Evolutionary conservation across 2,329 filamentous ascomycete species (phyloP), one percentile per base, ranked within the genome.

Genomic region (Colletotrichum sp.): DNA sequence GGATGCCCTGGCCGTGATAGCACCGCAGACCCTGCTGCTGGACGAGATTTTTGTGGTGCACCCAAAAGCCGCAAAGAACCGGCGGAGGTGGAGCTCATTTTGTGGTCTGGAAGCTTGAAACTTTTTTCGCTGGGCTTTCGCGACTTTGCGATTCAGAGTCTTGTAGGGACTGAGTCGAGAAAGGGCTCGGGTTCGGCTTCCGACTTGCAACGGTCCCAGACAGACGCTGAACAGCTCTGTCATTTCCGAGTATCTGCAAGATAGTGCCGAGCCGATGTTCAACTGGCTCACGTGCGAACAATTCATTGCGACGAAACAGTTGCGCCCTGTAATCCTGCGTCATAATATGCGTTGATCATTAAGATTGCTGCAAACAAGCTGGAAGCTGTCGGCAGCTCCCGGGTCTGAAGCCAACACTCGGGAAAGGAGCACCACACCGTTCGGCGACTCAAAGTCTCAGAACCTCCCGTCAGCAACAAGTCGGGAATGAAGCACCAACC

Each of bases 41-140:
- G 18, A 64, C 32, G 32, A 57, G 26, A 55, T 36, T 68, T 75
- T 52, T 65, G 57, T 75, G 70, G 63, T 72, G 32, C 64, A 73
- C 18, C 24, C 32, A 74, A 68, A 52, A 69, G 65, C 59, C 59
- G 74, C 43, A 24, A 64, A 48, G 70, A 60, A 75, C 73, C 64
- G 71, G 74, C 59, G 70, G 74, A 76, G 74, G 70, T 74, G 70
- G 70, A 76, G 70, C 59, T 69, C 43, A 55, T 36, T 65, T 24
- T 60, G 21, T 59, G 71, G 59, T 28, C 70, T 59, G 65, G 70
- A 69, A 60, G 64, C 59, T 73, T 65, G 65, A 65, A 69, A 74
- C 59, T 68, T 75, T 73, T 60, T 36, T 63, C 26, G 43, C 48
- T 43, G 36, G 60, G 24, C 48, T 52, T 52, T 60, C 34, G 15